Base-by-base conservation (phyloP, 768 basidiomycete genomes). In the Tylopilus balloui region DNA sequence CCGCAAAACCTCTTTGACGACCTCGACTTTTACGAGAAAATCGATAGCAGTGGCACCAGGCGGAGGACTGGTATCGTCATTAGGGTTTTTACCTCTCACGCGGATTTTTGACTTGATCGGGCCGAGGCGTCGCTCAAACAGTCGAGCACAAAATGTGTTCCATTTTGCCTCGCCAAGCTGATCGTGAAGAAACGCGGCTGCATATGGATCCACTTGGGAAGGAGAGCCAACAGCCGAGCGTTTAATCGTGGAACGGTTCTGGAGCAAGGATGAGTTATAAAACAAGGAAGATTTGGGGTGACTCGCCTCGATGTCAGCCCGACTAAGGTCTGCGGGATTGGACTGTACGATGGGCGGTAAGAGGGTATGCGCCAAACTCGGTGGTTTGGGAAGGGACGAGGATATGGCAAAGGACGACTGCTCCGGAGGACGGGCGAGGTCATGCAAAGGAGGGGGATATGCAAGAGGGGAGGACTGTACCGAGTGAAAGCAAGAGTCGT, bases 1-100 rank as follows among this genome's bases (percentile, higher is more conserved):
- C 52, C 75, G 65, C 39, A 77, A 55, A 21, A 75, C 72, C 58
- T 76, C 73, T 50, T 77, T 77, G 56, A 77, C 76, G 17, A 77
- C 69, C 56, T 77, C 75, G 37, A 77, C 76, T 62, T 77, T 77
- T 65, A 77, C 71, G 47, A 77, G 73, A 58, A 77, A 78, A 50
- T 78, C 77, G 41, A 78, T 70, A 36, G 71, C 76, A 36, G 70
- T 71, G 42, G 74, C 74, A 23, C 73, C 71, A 13, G 66, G 64
- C 8, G 51, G 53, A 4, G 60, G 62, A 42, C 47, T 52, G 31
- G 60, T 35, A 20, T 69, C 61, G 38, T 66, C 67, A 48, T 52
- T 59, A n/a, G 57, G 10, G 23, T 55, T 57, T 57, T 69, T 68
- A 27, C 46, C 50, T 59, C 63, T 67, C 40, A 55, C 52, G 28